Evolutionary conservation across 108 stramenopile species (phyloP), one percentile per base, ranked within the genome.

Genomic region (Conticribra guillardii): DNA sequence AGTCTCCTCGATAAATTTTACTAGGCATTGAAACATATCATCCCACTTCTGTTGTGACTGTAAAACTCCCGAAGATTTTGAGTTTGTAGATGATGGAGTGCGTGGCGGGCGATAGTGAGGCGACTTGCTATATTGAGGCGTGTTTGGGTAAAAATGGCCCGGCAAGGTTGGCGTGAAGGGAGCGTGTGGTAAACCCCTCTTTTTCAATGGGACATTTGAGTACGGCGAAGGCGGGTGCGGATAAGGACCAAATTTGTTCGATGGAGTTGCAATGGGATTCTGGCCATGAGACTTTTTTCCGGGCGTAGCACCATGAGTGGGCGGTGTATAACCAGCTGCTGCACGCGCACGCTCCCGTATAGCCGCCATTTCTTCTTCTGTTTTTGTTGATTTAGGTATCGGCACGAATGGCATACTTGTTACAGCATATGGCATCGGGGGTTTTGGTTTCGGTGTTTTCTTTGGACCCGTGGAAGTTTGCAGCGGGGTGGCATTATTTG

Each of bases 21-120:
- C 59, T 21, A 94, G 66, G 47, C 84, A 88, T 5, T 87, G 84
- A 60, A 89, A 90, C 93, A 92, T 94, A 28, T 82, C 87, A 49
- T 94, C 93, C 93, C 93, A 94, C 67, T 92, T 91, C 78, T 90
- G 90, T 65, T 81, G 85, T 5, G 89, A 79, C 55, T 76, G 82
- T 63, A 71, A 58, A 2, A 68, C 53, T 30, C 73, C 73, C n/a
- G 72, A 41, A 5, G 37, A 23, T 63, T 69, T 77, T 18, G 74
- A 53, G 65, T 47, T 48, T 23, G 48, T 76, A 60, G 48, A 73
- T 65, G 29, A 60, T 64, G 60, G 49, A 74, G 28, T 75, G 54
- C 23, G 84, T 67, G 22, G 22, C 5, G 37, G 11, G 34, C 28
- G 19, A 34, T 33, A n/a, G 37, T 41, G 37, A 41, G 37, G 37